These are phyloP conservation scores for Tuber calosporum DNA, from an alignment of 495 filamentous ascomycete genomes.

Conservation along the genomic window DNA sequence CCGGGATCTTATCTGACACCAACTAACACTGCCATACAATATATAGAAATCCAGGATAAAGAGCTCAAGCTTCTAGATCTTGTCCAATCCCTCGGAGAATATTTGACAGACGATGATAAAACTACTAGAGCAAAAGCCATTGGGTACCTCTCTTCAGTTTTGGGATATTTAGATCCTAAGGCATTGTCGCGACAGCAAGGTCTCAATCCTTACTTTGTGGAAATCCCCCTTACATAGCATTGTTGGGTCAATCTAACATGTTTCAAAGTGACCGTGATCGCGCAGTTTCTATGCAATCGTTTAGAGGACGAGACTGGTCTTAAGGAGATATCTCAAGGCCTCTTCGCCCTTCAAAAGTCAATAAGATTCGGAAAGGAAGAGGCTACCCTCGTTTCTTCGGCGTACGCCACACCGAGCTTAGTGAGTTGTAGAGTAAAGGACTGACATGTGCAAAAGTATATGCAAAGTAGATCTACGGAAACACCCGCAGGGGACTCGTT, in stretches of 20 bases:
- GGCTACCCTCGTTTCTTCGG: conserved; percentile 45
- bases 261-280: conserved; percentile 49
- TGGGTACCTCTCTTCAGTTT: conserved; percentile 60
- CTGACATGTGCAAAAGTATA: conserved; percentile 20
- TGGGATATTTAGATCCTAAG: conserved; percentile 52
- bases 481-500: conserved; percentile 56
- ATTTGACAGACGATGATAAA: conserved; percentile 63
- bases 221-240: neutral
- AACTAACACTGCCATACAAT: neutral
- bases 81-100: conserved; percentile 61
- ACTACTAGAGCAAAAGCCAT: conserved; percentile 59
- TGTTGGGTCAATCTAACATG: neutral
- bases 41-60: conserved; percentile 54
- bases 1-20: neutral
- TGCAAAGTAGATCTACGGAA: conserved; percentile 51
- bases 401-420: conserved; percentile 13
- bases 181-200: conserved; percentile 60
- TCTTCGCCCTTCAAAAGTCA: conserved; percentile 51
- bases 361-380: conserved; percentile 50
- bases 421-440: neutral
- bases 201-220: conserved; percentile 1
- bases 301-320: conserved; percentile 51
- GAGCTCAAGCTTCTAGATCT: conserved; percentile 59
- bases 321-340: conserved; percentile 32
- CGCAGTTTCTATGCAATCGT: conserved; percentile 56